These are phyloP conservation scores for Sporormia fimetaria DNA, from an alignment of 495 filamentous ascomycete species.

Conservation along the genomic window DNA sequence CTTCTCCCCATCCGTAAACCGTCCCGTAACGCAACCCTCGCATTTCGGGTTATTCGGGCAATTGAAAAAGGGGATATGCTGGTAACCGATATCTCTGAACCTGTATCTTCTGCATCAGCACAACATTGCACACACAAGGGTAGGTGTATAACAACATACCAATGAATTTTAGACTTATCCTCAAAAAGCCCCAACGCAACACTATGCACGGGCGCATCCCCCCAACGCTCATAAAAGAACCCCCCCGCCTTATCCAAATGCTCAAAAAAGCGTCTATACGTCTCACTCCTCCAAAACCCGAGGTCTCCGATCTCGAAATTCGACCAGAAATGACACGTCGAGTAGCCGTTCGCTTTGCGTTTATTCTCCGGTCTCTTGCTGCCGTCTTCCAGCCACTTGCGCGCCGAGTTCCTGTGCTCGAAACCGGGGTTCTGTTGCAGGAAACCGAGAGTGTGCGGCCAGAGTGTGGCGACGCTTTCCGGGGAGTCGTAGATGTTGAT, in stretches of 20 bases:
- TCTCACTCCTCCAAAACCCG: constrained; percentile 83
- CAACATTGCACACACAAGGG: constrained; percentile 2
- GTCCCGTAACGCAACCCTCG: constrained; percentile 70
- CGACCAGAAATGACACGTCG: constrained; percentile 99
- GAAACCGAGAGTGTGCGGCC: constrained; percentile 90
- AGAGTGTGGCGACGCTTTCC: constrained; percentile 73
- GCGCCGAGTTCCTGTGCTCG: constrained; percentile 70
- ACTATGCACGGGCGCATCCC: constrained; percentile 94
- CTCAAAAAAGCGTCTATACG: constrained; percentile 93
- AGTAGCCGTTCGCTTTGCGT: constrained; percentile 74
- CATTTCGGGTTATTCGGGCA: constrained; percentile 96
- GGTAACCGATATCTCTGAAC: constrained; percentile 99
- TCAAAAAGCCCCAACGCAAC: constrained; percentile 92
- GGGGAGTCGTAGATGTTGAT: constrained; percentile 95
- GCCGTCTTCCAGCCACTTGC: constrained; percentile 75
- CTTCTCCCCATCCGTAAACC: constrained; percentile 75
- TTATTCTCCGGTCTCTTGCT: constrained; percentile 68
- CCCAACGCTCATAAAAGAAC: constrained; percentile 99
- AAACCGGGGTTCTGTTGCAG: constrained; percentile 68
- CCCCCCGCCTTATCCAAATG: constrained; percentile 88
- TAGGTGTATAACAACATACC: constrained; percentile 45
- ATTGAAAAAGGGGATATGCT: constrained; percentile 97
- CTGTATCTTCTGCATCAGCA: constrained; percentile 35
- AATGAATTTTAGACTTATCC: constrained; percentile 83
- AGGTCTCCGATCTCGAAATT: constrained; percentile 98